Evolutionary conservation across 176 grass and related monocot species (phyloP).

Genomic region (Juncus inflexus): DNA sequence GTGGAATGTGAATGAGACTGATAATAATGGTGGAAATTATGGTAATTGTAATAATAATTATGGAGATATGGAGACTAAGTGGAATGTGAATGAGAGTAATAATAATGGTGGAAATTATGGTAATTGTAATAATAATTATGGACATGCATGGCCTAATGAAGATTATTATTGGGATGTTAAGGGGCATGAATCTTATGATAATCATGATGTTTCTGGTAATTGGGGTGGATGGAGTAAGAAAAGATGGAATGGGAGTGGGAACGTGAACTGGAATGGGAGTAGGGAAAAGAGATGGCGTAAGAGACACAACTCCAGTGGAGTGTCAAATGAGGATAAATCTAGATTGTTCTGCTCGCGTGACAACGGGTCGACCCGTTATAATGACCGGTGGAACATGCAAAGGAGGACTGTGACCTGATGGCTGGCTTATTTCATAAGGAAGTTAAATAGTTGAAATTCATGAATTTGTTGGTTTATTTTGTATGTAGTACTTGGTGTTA

Average conservation of each 20-base stretch:
- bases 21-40: not conserved
- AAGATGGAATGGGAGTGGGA: constrained; percentile 6
- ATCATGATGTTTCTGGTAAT: not conserved
- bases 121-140: not conserved
- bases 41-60: not conserved
- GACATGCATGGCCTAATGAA: not conserved
- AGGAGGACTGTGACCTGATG: constrained; percentile 16
- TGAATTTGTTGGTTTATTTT: not conserved
- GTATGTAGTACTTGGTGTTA: not conserved
- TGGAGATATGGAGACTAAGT: not conserved
- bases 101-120: not conserved
- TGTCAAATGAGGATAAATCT: not conserved
- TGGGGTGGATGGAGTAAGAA: constrained; percentile 1
- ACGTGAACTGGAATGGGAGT: constrained; percentile 1
- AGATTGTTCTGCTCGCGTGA: not conserved
- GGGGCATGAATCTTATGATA: too few relatives aligned
- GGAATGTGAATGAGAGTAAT: not conserved
- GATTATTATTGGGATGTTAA: too few relatives aligned
- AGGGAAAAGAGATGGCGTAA: constrained; percentile 16
- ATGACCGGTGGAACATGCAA: constrained; percentile 9
- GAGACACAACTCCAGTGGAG: not conserved
- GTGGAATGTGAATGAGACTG: not conserved
- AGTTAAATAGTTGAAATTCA: constrained; percentile 4
- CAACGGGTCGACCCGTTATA: constrained; percentile 1
- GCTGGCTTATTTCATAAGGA: not conserved